A percentile compares a stretch with the other conserved stretches of the same genome.
Evolutionary conservation across 1,284 basidiomycete species (phyloP).

Genomic region (Bjerkandera adusta): DNA sequence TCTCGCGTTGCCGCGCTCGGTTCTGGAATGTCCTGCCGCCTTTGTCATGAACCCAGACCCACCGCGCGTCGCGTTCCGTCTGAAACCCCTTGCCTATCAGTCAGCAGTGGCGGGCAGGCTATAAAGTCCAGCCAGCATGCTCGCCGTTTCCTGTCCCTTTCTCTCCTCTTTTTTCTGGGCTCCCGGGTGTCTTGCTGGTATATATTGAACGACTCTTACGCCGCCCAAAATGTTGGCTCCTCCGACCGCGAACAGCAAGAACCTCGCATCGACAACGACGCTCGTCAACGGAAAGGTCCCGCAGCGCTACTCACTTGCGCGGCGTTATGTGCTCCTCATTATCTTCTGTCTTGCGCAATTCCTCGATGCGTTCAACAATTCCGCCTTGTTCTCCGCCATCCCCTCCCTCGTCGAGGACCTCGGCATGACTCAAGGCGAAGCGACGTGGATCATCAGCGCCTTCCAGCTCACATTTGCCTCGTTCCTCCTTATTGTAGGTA

Average conservation of each 20-base stretch:
- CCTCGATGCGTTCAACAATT: constrained; percentile 48
- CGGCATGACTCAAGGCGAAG: constrained; percentile 27
- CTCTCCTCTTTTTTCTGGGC: not conserved
- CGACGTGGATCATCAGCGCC: constrained; percentile 33
- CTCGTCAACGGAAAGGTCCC: constrained; percentile 26
- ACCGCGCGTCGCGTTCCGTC: too few relatives aligned
- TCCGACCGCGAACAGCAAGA: not conserved
- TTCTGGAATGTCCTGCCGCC: too few relatives aligned
- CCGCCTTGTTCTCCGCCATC: constrained; percentile 44
- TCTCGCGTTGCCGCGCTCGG: too few relatives aligned
- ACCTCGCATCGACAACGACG: constrained; percentile 24
- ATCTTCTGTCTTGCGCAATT: constrained; percentile 46
- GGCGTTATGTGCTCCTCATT: constrained; percentile 34
- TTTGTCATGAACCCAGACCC: too few relatives aligned
- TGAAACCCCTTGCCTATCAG: constrained; percentile 5
- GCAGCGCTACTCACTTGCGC: constrained; percentile 26
- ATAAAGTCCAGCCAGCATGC: constrained; percentile 1
- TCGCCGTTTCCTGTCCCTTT: not conserved
- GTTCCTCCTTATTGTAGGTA: constrained; percentile 31
- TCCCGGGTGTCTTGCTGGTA: not conserved
- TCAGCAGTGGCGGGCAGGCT: constrained; percentile 3
- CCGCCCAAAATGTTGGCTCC: not conserved
- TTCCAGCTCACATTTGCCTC: constrained; percentile 34
- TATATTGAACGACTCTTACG: constrained; percentile 1
- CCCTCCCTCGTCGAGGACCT: constrained; percentile 31